Conservation (phyloP, 306 rosid species). For the Abrus precatorius region DNA sequence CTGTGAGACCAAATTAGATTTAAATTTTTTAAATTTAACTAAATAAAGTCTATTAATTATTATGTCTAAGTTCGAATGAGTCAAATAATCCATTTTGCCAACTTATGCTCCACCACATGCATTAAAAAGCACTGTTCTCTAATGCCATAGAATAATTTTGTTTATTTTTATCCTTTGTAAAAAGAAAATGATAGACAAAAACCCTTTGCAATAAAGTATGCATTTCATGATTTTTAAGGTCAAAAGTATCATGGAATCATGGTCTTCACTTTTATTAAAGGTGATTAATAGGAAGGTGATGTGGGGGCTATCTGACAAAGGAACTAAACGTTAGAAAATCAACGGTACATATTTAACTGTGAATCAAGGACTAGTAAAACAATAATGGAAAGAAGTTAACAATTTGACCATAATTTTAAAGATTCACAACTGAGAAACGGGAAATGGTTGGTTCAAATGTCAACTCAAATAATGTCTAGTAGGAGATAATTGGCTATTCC, state of each 20-base stretch:
- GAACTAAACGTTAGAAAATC: constrained; percentile 10
- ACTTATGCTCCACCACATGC: neutral
- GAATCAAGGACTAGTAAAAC: neutral
- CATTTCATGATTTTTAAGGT: constrained; percentile 49
- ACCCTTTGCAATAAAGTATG: constrained; percentile 37
- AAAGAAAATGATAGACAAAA: constrained; percentile 3
- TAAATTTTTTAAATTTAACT: no score
- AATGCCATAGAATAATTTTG: neutral
- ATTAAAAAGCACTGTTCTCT: no score
- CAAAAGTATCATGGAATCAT: constrained; percentile 49
- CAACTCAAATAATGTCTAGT: constrained; percentile 33
- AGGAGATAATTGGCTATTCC: neutral
- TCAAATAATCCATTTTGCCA: no score
- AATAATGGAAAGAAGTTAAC: constrained; percentile 10
- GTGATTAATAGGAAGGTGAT: constrained; percentile 39
- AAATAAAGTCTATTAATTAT: no score
- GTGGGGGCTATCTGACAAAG: constrained; percentile 40
- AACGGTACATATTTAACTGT: neutral
- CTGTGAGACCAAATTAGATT: no score
- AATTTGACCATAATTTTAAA: neutral
- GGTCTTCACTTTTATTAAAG: constrained; percentile 53
- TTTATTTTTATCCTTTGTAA: neutral
- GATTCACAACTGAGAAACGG: constrained; percentile 22
- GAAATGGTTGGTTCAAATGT: constrained; percentile 11
- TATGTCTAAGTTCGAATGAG: no score